phyloP scores from a whole-genome alignment of 2,329 filamentous ascomycete species.

The Clonostachys rhizophaga region DNA sequence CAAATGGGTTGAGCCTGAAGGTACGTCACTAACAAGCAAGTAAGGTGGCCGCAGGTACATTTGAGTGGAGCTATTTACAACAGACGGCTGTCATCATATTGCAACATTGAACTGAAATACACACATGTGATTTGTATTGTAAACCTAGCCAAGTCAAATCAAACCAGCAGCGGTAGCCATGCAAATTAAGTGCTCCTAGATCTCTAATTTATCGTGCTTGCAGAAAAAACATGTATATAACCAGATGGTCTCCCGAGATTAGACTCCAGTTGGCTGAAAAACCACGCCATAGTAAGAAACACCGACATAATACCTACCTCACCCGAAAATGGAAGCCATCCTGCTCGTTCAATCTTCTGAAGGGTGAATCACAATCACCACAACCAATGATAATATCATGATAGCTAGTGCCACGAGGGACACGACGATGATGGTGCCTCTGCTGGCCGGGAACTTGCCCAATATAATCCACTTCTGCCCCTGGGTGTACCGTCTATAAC shows the following conservation, averaged over 20 bases:
- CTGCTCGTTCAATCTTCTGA: not conserved
- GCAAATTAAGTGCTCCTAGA: not conserved
- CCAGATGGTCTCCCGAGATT: no score
- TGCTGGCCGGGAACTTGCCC: slow-evolving; percentile 75
- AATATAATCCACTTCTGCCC: slow-evolving; percentile 74
- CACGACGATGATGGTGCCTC: slow-evolving; percentile 70
- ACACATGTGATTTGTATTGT: no score
- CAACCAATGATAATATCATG: slow-evolving; percentile 55
- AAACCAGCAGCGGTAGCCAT: no score
- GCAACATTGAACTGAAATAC: no score
- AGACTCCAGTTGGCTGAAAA: no score
- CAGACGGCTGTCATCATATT: no score
- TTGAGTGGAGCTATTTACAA: no score
- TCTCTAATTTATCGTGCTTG: not conserved
- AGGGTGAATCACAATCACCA: slow-evolving; percentile 53
- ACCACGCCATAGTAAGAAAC: not conserved
- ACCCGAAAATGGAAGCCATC: no score
- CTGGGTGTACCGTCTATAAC: slow-evolving; percentile 75
- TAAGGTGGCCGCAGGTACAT: no score
- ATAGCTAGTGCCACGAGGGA: slow-evolving; percentile 59
- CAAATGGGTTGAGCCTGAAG: not conserved
- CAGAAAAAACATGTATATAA: not conserved
- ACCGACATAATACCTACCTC: not conserved
- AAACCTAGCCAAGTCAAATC: no score
- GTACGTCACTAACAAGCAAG: no score